Evolutionary conservation across 164 flowering plant genomes (phyloP).

Genomic region (Kingdonia uniflora): DNA sequence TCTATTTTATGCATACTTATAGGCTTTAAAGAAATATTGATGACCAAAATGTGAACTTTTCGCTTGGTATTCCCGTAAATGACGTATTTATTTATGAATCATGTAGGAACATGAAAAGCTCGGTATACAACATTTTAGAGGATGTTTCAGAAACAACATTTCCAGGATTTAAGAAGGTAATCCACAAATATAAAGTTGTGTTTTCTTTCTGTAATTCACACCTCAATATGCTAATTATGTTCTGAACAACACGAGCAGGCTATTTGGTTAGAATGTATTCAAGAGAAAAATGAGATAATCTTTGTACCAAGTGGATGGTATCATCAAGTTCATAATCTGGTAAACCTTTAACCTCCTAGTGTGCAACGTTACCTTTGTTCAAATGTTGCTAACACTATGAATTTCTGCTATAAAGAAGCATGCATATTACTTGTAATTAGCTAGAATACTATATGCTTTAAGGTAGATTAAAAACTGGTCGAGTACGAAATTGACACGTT

Average conservation of each 20-base stretch:
- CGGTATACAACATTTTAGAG: slow-evolving; percentile 70
- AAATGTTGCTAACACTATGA: not conserved
- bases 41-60: too few relatives aligned
- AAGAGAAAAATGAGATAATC: slow-evolving; percentile 66
- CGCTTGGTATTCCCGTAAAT: too few relatives aligned
- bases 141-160: slow-evolving; percentile 50
- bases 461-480: too few relatives aligned
- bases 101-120: slow-evolving; percentile 64
- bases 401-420: not conserved
- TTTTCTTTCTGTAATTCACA: not conserved
- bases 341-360: slow-evolving; percentile 9
- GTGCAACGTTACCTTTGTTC: not conserved
- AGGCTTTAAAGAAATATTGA: too few relatives aligned
- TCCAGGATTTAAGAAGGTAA: slow-evolving; percentile 78
- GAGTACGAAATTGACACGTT: too few relatives aligned
- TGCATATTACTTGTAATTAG: too few relatives aligned
- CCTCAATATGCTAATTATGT: not conserved
- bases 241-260: slow-evolving; percentile 31
- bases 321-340: slow-evolving; percentile 97
- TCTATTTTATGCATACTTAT: too few relatives aligned
- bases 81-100: not conserved
- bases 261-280: slow-evolving; percentile 79
- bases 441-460: too few relatives aligned
- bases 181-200: not conserved
- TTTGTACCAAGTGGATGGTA: slow-evolving; percentile 99